phyloP scores from a whole-genome alignment of 495 filamentous ascomycete species.

The Trichoderma reesei region DNA sequence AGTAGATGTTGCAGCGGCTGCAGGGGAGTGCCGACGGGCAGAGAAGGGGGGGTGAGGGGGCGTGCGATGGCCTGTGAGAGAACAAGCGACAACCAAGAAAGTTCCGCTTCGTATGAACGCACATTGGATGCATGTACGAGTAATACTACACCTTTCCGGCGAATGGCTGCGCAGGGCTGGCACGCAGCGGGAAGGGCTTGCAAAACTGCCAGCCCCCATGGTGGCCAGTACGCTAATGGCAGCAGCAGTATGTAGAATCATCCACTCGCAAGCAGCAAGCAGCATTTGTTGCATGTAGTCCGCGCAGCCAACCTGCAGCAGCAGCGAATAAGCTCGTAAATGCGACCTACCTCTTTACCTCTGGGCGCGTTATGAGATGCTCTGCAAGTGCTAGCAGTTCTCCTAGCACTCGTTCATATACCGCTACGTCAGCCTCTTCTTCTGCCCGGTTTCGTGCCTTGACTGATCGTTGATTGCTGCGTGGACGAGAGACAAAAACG shows the following conservation, averaged over 20 bases:
- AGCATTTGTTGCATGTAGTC: not conserved
- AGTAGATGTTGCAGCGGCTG: not conserved
- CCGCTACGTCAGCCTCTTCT: not conserved
- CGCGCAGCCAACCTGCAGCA: no score
- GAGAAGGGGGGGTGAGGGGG: not conserved
- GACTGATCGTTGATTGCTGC: not conserved
- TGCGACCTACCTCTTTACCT: not conserved
- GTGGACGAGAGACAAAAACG: constrained; percentile 4
- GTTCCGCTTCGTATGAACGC: no score
- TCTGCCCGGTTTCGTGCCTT: no score
- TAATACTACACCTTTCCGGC: not conserved
- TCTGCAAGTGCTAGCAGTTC: not conserved
- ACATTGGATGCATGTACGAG: no score
- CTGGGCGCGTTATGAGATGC: no score
- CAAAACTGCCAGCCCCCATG: not conserved
- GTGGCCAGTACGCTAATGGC: no score
- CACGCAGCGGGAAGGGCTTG: not conserved
- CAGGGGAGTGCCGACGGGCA: not conserved
- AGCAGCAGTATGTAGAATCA: no score
- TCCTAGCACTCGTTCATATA: not conserved
- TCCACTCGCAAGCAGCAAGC: no score
- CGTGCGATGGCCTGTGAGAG: not conserved
- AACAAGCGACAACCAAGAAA: not conserved
- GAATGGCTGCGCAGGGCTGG: not conserved
- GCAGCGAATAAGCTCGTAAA: no score